Evolutionary conservation across 768 basidiomycete genomes (phyloP).

Genomic region (Albatrellus ellisii): DNA sequence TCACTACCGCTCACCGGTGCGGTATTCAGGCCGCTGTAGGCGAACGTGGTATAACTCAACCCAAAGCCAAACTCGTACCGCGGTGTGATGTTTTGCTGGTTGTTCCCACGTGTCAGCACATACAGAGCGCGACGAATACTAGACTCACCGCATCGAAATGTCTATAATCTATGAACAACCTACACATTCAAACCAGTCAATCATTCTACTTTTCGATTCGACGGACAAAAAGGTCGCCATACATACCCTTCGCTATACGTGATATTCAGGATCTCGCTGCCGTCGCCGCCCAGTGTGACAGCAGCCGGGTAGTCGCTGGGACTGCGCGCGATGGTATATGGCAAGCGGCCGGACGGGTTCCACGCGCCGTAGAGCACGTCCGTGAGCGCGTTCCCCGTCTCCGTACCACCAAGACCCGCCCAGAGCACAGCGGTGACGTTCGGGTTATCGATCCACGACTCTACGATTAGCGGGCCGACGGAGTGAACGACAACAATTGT

Average conservation of each 20-base stretch:
- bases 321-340: conserved; percentile 60
- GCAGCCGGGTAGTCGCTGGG: conserved; percentile 37
- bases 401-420: conserved; percentile 53
- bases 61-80: conserved; percentile 89
- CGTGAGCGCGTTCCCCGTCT: conserved; percentile 47
- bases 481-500: conserved; percentile 74
- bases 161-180: conserved; percentile 22
- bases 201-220: neutral
- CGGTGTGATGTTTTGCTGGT: conserved; percentile 54
- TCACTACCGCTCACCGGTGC: conserved; percentile 22
- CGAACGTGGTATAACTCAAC: conserved; percentile 73
- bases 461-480: conserved; percentile 57
- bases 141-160: conserved; percentile 24
- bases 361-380: conserved; percentile 68
- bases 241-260: conserved; percentile 46
- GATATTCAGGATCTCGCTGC: conserved; percentile 29
- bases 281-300: conserved; percentile 17
- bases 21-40: conserved; percentile 40
- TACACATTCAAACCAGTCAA: neutral
- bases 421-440: conserved; percentile 52
- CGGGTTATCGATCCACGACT: conserved; percentile 63
- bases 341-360: conserved; percentile 62
- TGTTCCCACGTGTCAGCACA: conserved; percentile 8
- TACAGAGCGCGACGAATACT: neutral
- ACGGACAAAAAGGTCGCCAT: conserved; percentile 9